These are phyloP conservation scores for Azolla pinnata DNA, from an alignment of 75 land plant species.

Conservation along the genomic window DNA sequence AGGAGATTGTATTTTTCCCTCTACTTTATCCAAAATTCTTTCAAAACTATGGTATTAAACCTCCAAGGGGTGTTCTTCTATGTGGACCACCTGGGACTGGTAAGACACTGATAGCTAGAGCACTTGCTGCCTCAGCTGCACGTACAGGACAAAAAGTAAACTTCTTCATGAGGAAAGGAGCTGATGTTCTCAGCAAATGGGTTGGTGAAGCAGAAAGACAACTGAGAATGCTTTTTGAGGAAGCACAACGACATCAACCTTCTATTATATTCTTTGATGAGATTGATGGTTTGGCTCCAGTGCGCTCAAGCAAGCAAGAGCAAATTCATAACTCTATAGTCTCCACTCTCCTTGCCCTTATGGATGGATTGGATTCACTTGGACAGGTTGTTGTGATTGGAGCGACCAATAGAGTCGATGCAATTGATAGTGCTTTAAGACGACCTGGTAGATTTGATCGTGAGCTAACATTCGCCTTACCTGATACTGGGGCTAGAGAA, in stretches of 20 bases:
- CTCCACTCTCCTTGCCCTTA: conserved; percentile 88
- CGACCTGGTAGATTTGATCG: conserved; percentile 97
- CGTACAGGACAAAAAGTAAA: conserved; percentile 96
- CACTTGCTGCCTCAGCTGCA: conserved; percentile 93
- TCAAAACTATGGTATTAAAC: conserved; percentile 85
- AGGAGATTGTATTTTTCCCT: conserved; percentile 98
- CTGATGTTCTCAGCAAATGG: conserved; percentile 99
- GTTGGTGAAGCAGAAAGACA: conserved; percentile 98
- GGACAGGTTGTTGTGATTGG: conserved; percentile 97
- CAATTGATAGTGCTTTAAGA: conserved; percentile 91
- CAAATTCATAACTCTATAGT: conserved; percentile 98
- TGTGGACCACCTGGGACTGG: conserved; percentile 99
- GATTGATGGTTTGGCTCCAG: conserved; percentile 97
- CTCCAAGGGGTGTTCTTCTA: conserved; percentile 89
- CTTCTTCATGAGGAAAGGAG: conserved; percentile 99
- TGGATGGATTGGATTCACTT: conserved; percentile 98
- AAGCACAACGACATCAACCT: conserved; percentile 94
- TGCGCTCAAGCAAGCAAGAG: conserved; percentile 95
- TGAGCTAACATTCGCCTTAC: conserved; percentile 76
- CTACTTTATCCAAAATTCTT: conserved; percentile 90
- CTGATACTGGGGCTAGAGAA: conserved; percentile 77
- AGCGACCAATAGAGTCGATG: conserved; percentile 95
- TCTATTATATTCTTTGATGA: conserved; percentile 99
- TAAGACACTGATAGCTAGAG: conserved; percentile 90
- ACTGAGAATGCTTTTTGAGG: conserved; percentile 90